Evolutionary conservation across 2,329 filamentous ascomycete species (phyloP), one percentile per base, ranked within the genome.

Genomic region (Cladophialophora immunda): DNA sequence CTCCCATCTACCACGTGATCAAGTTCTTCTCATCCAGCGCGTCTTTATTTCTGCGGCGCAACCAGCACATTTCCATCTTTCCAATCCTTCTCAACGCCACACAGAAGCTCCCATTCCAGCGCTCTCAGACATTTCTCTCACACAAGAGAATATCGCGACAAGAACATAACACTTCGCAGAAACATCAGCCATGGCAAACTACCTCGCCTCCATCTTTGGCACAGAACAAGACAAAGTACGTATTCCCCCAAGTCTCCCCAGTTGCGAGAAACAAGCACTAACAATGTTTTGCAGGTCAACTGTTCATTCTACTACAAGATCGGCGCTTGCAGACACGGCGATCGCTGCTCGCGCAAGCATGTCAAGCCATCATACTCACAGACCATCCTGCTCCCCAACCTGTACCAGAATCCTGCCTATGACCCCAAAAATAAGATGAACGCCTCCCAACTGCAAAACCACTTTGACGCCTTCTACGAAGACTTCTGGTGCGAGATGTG

Each of bases 261-360:
- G 25, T 53, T 54, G 36, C 62, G 38, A 52, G 55, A 71, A 71
- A 68, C 70, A 71, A 50, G 45, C 63, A 72, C 66, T 38, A 56
- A 47, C 53, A 50, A 50, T 30, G 38, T 58, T 36, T 50, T 50
- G 27, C 61, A 75, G 75, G 94, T 97, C 85, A 97, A 98, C 87
- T 97, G 95, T 88, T 95, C 92, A 65, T 99, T 99, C 88, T 99
- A 99, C 89, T 94, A 97, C 91, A 99, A 99, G 85, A 99, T 99
- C 81, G 95, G 95, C 79, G 95, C 95, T 62, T 99, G 95, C 85
- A 91, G 95, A 70, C 95, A 99, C 86, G 95, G 95, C 78, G 95
- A 99, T 83, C 92, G 95, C 77, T 99, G 95, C 87, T 96, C 92
- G 69, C 90, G 95, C 75, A 99, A 99, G 82, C 95, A 99, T 82